Percentiles rank a stretch among this genome's conserved stretches.
These are phyloP conservation scores for Pseudomassariella vexata DNA, from an alignment of 2,329 filamentous ascomycete species.

Conservation along the genomic window DNA sequence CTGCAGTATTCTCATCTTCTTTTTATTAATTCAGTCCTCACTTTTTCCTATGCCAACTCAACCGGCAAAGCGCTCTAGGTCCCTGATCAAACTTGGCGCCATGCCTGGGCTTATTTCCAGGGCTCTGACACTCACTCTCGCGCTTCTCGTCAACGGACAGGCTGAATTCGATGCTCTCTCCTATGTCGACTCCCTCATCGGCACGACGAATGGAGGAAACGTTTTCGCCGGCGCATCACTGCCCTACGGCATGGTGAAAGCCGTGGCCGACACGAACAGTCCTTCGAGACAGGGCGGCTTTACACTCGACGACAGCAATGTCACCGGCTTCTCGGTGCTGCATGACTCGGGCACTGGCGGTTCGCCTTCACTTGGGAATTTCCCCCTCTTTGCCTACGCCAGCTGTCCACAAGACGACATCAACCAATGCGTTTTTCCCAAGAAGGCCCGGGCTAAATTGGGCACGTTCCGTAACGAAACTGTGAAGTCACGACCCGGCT, in stretches of 20 bases:
- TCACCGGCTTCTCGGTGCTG: constrained; percentile 52
- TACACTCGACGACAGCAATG: constrained; percentile 40
- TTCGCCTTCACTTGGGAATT: constrained; percentile 63
- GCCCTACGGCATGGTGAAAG: constrained; percentile 44
- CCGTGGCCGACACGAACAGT: constrained; percentile 49
- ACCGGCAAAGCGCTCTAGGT: too few species aligned
- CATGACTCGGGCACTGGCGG: constrained; percentile 55
- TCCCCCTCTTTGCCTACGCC: constrained; percentile 64
- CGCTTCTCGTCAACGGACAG: constrained; percentile 10
- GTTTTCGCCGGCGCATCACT: constrained; percentile 37
- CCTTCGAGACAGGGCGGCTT: constrained; percentile 53
- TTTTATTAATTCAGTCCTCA: too few species aligned
- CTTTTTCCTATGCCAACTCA: too few species aligned
- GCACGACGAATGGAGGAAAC: constrained; percentile 41
- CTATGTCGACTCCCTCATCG: constrained; percentile 49
- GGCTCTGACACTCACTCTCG: constrained; percentile 2
- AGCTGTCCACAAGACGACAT: constrained; percentile 56
- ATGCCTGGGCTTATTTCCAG: too few species aligned
- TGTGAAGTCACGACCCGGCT: constrained; percentile 55
- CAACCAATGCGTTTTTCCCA: constrained; percentile 55
- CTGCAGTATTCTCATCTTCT: too few species aligned
- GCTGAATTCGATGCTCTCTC: constrained; percentile 27
- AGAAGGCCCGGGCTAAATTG: constrained; percentile 31
- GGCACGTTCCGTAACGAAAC: constrained; percentile 42
- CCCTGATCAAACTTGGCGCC: too few species aligned